A percentile compares a stretch with the other conserved stretches of the same genome.
phyloP scores from a whole-genome alignment of 768 basidiomycete species.

The Harrya chromipes region DNA sequence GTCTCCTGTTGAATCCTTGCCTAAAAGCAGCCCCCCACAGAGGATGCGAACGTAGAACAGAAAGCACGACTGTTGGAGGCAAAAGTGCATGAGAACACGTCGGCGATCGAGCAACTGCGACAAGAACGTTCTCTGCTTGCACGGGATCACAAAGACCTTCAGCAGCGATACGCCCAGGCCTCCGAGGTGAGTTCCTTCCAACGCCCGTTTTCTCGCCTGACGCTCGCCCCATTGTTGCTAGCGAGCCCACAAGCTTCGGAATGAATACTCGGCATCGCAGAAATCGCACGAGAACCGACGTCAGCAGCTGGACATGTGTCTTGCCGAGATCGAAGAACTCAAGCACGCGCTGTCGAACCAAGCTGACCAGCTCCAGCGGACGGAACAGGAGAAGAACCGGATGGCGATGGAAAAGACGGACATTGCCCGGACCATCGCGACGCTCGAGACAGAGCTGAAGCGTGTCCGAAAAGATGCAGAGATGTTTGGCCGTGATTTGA shows the following conservation, averaged over 20 bases:
- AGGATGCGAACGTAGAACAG: slow-evolving; percentile 66
- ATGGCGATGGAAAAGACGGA: slow-evolving; percentile 61
- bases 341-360: slow-evolving; percentile 60
- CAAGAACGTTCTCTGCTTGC: slow-evolving; percentile 71
- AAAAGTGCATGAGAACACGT: slow-evolving; percentile 65
- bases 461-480: slow-evolving; percentile 77
- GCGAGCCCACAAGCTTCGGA: slow-evolving; percentile 61
- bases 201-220: not conserved
- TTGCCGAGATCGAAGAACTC: slow-evolving; percentile 75
- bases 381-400: slow-evolving; percentile 61
- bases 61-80: slow-evolving; percentile 66
- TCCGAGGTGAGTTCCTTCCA: slow-evolving; percentile 51
- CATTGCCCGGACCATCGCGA: slow-evolving; percentile 62
- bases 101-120: slow-evolving; percentile 70
- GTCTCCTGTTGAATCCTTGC: not conserved
- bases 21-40: slow-evolving; percentile 33
- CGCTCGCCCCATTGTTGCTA: slow-evolving; percentile 20
- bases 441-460: slow-evolving; percentile 68
- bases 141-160: slow-evolving; percentile 69
- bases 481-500: slow-evolving; percentile 74
- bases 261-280: slow-evolving; percentile 58
- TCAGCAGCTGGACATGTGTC: slow-evolving; percentile 68
- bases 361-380: slow-evolving; percentile 57
- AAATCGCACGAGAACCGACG: slow-evolving; percentile 68
- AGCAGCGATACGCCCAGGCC: slow-evolving; percentile 60